Evolutionary conservation across 345 rosid genomes (phyloP).

Genomic region (Moringa oleifera): DNA sequence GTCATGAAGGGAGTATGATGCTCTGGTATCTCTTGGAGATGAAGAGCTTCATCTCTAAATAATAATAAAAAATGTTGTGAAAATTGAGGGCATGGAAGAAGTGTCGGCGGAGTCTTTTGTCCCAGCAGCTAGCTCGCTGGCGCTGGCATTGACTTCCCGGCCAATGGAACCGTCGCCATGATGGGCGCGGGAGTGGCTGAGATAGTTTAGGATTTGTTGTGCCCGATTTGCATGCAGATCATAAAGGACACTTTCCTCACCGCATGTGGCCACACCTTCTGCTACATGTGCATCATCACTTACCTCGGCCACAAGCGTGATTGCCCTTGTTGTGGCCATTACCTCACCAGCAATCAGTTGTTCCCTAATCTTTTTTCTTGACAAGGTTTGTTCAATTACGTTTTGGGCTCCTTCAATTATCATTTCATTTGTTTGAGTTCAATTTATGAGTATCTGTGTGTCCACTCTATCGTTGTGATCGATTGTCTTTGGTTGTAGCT

Average conservation of each 20-base stretch:
- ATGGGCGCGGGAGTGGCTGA: constrained; percentile 24
- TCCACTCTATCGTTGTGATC: background rate
- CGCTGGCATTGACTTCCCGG: constrained; percentile 15
- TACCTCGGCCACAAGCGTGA: constrained; percentile 89
- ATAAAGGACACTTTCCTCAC: constrained; percentile 94
- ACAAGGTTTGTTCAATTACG: constrained; percentile 48
- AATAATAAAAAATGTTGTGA: too few relatives aligned
- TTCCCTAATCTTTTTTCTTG: constrained; percentile 85
- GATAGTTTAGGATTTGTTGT: constrained; percentile 70
- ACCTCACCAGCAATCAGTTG: constrained; percentile 70
- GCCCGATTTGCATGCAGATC: constrained; percentile 98
- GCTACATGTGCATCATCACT: constrained; percentile 92
- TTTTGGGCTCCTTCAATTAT: background rate
- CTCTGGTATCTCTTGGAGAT: constrained; percentile 35
- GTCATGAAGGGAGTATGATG: constrained; percentile 40
- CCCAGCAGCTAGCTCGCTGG: too few relatives aligned
- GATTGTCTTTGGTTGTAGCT: background rate
- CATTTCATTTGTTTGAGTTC: background rate
- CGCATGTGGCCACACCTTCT: constrained; percentile 93
- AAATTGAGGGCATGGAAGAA: too few relatives aligned
- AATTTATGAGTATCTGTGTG: background rate
- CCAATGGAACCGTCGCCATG: too few relatives aligned
- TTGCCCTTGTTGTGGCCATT: constrained; percentile 90
- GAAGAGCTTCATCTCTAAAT: too few relatives aligned
- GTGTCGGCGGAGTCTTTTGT: too few relatives aligned